Conservation (phyloP, 805 yeast genomes). For the Ogataea zsoltii region DNA sequence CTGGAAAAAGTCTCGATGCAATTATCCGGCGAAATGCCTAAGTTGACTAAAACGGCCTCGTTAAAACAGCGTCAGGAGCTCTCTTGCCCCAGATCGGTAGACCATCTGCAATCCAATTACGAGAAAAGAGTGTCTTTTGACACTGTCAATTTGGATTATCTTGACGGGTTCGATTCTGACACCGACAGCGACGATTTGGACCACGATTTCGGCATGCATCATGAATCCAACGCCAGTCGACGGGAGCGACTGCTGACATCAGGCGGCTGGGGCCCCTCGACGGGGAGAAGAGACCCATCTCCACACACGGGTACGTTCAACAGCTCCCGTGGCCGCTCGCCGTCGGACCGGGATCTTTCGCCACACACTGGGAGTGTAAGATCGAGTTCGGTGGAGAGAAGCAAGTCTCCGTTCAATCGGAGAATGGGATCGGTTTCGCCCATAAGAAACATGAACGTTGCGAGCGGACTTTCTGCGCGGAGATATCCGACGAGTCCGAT, state of each 20-base stretch:
- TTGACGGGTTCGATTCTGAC: slow-evolving; percentile 27
- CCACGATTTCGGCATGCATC: slow-evolving; percentile 21
- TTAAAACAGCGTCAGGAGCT: neutral
- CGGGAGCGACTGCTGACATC: slow-evolving; percentile 16
- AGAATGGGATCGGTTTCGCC: slow-evolving; percentile 26
- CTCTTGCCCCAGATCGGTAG: neutral
- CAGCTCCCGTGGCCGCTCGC: slow-evolving; percentile 23
- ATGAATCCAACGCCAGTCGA: slow-evolving; percentile 6
- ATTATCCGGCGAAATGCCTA: slow-evolving; percentile 3
- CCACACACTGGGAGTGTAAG: slow-evolving; percentile 11
- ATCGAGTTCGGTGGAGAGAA: slow-evolving; percentile 18
- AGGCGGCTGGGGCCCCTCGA: slow-evolving; percentile 28
- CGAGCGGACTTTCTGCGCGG: slow-evolving; percentile 13
- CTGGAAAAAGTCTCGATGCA: slow-evolving; percentile 7
- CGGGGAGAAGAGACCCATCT: slow-evolving; percentile 23
- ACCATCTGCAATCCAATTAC: slow-evolving; percentile 9
- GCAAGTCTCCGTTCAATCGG: slow-evolving; percentile 20
- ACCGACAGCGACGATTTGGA: slow-evolving; percentile 23
- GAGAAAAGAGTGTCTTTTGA: slow-evolving; percentile 50
- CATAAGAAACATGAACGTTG: slow-evolving; percentile 12
- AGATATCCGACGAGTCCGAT: slow-evolving; percentile 39
- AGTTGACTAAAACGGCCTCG: neutral
- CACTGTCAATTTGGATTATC: slow-evolving; percentile 44
- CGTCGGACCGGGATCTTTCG: slow-evolving; percentile 19
- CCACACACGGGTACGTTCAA: slow-evolving; percentile 13